Conservation (phyloP, 2,329 filamentous ascomycete species). For the Alternaria postmessia region DNA sequence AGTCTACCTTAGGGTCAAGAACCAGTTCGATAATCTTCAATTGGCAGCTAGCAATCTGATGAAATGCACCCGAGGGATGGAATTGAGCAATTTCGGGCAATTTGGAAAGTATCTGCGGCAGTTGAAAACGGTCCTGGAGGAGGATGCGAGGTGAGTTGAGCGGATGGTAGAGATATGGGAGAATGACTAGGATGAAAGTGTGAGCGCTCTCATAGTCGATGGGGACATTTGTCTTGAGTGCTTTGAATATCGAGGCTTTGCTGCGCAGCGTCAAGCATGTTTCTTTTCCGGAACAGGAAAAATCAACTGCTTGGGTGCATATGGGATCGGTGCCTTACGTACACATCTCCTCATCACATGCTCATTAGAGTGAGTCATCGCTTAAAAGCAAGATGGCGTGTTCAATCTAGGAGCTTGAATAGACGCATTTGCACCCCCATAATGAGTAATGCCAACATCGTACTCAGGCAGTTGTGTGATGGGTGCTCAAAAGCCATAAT, state of each 20-base stretch:
- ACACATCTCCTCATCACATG: background rate
- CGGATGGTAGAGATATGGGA: background rate
- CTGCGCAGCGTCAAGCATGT: background rate
- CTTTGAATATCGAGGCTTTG: background rate
- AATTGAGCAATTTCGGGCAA: conserved; percentile 31
- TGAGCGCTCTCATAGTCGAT: background rate
- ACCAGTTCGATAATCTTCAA: conserved; percentile 25
- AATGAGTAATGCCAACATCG: background rate
- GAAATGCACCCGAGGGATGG: conserved; percentile 22
- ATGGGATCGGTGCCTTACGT: background rate
- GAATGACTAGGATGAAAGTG: background rate
- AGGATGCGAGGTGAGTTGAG: conserved; percentile 4
- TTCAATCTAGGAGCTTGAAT: background rate
- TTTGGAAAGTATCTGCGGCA: conserved; percentile 31
- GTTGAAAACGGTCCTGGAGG: conserved; percentile 23
- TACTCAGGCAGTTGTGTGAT: background rate
- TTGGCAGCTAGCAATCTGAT: conserved; percentile 16
- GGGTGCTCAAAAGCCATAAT: conserved; percentile 28
- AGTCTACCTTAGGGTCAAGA: conserved; percentile 30
- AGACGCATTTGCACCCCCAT: background rate
- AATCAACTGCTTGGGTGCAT: background rate
- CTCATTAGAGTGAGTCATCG: too few species aligned
- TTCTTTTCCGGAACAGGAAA: background rate
- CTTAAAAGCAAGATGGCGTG: background rate
- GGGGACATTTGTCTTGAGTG: background rate